Evolutionary conservation across 768 basidiomycete genomes (phyloP).

Genomic region (Suillus plorans): DNA sequence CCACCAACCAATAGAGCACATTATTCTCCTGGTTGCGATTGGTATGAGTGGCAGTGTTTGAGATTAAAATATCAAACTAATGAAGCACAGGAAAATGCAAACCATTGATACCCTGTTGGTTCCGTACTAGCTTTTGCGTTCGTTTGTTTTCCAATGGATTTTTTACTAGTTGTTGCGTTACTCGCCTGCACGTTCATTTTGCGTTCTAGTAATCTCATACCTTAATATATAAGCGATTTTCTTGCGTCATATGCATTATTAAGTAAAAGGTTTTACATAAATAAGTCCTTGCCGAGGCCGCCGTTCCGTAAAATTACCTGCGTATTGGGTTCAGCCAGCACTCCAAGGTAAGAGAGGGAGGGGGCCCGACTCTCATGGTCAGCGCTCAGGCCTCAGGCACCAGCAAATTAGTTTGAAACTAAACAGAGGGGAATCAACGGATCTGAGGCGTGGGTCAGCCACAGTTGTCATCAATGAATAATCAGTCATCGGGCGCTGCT

Average conservation of each 20-base stretch:
- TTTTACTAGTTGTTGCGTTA: slow-evolving; percentile 9
- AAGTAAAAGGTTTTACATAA: too few relatives aligned
- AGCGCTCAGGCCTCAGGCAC: too few relatives aligned
- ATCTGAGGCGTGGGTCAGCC: neutral
- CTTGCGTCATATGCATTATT: neutral
- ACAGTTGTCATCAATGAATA: neutral
- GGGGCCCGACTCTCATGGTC: neutral
- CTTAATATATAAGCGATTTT: slow-evolving; percentile 8
- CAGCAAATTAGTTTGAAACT: neutral
- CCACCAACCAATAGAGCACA: slow-evolving; percentile 30
- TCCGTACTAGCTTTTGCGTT: slow-evolving; percentile 9
- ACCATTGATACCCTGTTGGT: slow-evolving; percentile 15
- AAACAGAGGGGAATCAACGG: neutral
- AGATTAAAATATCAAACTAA: neutral
- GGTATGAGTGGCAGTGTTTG: neutral
- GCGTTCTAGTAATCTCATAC: slow-evolving; percentile 1
- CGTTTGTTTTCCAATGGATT: slow-evolving; percentile 14
- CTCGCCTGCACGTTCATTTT: slow-evolving; percentile 16
- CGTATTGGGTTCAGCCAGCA: neutral
- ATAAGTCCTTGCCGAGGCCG: too few relatives aligned
- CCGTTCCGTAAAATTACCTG: too few relatives aligned
- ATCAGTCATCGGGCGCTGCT: slow-evolving; percentile 2
- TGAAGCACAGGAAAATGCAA: neutral
- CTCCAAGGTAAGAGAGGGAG: neutral
- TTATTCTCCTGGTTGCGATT: slow-evolving; percentile 4